phyloP scores from a whole-genome alignment of 176 grass and related monocot genomes.

The Bolboschoenus planiculmis region DNA sequence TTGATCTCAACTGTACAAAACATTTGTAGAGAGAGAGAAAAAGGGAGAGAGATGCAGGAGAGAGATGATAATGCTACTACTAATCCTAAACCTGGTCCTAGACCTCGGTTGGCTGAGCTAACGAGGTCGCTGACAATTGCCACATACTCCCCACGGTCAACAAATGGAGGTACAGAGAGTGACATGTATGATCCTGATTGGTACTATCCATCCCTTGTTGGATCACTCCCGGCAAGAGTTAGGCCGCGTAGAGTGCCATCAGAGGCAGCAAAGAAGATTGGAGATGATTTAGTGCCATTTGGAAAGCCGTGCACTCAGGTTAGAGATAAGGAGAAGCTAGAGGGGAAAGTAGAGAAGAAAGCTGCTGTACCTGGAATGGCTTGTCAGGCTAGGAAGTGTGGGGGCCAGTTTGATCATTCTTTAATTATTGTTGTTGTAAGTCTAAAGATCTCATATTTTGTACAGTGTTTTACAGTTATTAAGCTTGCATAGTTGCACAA shows the following conservation, averaged over 20 bases:
- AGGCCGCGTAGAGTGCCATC: slow-evolving; percentile 23
- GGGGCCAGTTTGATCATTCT: slow-evolving; percentile 46
- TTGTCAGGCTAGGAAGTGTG: slow-evolving; percentile 16
- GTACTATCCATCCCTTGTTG: slow-evolving; percentile 83
- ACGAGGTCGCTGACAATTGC: slow-evolving; percentile 47
- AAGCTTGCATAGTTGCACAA: neutral
- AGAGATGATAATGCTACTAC: neutral
- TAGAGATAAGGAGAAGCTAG: slow-evolving; percentile 19
- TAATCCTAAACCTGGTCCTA: neutral
- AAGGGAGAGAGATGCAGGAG: slow-evolving; percentile 12
- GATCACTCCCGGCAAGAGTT: slow-evolving; percentile 43
- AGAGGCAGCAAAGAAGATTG: slow-evolving; percentile 14
- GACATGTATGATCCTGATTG: slow-evolving; percentile 64
- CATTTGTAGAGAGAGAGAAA: neutral
- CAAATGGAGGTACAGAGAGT: slow-evolving; percentile 19
- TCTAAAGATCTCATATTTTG: neutral
- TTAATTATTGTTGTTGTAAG: slow-evolving; percentile 68
- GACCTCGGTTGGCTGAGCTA: slow-evolving; percentile 16
- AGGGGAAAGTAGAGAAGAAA: slow-evolving; percentile 47
- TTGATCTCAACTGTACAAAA: neutral
- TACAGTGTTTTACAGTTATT: neutral
- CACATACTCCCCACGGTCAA: slow-evolving; percentile 9
- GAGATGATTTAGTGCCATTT: slow-evolving; percentile 7
- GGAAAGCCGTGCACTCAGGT: slow-evolving; percentile 4
- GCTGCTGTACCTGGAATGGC: slow-evolving; percentile 11